A percentile compares a stretch with the other conserved stretches of the same genome.
Evolutionary conservation across 768 basidiomycete genomes (phyloP).

Genomic region (Podaxis sp.): DNA sequence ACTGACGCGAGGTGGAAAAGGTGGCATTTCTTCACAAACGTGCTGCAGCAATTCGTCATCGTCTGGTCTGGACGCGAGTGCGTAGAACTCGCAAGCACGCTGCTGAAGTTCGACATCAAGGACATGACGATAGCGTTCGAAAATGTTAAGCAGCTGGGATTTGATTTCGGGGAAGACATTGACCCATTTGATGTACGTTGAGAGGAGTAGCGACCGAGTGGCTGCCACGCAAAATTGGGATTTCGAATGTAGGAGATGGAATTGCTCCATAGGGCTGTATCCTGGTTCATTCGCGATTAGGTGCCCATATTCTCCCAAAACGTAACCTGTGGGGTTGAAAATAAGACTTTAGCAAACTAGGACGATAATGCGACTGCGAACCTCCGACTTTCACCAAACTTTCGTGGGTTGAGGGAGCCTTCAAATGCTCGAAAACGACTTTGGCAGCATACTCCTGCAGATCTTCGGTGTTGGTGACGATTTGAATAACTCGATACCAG

Average conservation of each 20-base stretch:
- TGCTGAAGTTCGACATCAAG: conserved; percentile 97
- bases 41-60: conserved; percentile 93
- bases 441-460: conserved; percentile 94
- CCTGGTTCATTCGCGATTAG: conserved; percentile 94
- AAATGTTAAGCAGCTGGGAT: conserved; percentile 87
- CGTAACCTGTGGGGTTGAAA: conserved; percentile 62
- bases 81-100: conserved; percentile 96
- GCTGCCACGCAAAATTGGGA: conserved; percentile 92
- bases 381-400: conserved; percentile 96
- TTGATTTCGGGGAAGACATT: conserved; percentile 99
- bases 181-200: conserved; percentile 99
- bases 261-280: conserved; percentile 93
- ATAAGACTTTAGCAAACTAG: background rate
- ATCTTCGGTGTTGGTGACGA: conserved; percentile 98
- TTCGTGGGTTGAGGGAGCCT: conserved; percentile 83
- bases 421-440: conserved; percentile 88
- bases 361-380: conserved; percentile 32
- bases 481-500: conserved; percentile 99
- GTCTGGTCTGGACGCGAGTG: conserved; percentile 79
- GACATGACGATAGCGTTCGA: conserved; percentile 96
- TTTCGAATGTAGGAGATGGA: conserved; percentile 89
- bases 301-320: conserved; percentile 98
- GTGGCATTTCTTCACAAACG: conserved; percentile 98
- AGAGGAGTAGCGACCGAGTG: conserved; percentile 88
- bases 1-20: conserved; percentile 94